Conservation (phyloP, 257 asterid species). For the Salvia splendens region DNA sequence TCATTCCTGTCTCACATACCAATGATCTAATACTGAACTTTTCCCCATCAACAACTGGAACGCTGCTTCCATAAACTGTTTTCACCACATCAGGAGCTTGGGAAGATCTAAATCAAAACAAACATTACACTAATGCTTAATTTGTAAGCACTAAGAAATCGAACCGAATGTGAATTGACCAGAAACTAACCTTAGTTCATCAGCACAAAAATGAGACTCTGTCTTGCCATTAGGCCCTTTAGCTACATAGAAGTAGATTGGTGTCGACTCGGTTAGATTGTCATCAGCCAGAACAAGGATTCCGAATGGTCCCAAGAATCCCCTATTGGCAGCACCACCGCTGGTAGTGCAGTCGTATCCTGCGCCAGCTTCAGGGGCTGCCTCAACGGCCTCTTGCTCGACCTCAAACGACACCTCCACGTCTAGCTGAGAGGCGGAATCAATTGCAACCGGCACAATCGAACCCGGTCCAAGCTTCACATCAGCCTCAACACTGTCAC, state of each 20-base stretch:
- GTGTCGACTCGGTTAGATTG: constrained; percentile 51
- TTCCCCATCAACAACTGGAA: constrained; percentile 70
- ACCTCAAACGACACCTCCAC: constrained; percentile 60
- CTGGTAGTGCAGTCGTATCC: constrained; percentile 54
- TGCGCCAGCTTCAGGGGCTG: constrained; percentile 31
- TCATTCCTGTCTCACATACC: constrained; percentile 40
- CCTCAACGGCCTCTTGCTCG: constrained; percentile 37
- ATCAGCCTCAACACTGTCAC: constrained; percentile 37
- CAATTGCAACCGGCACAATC: constrained; percentile 46
- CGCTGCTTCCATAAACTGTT: constrained; percentile 62
- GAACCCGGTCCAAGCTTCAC: constrained; percentile 72
- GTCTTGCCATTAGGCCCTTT: constrained; percentile 49
- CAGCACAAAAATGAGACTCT: constrained; percentile 62
- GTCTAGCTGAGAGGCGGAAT: constrained; percentile 65
- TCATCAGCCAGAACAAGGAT: constrained; percentile 62
- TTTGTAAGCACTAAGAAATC: background rate
- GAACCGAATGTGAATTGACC: background rate
- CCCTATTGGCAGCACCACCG: constrained; percentile 65
- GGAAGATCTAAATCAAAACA: constrained; percentile 55
- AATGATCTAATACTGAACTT: constrained; percentile 54
- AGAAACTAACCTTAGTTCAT: constrained; percentile 53
- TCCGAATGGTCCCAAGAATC: constrained; percentile 77
- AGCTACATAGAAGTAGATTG: constrained; percentile 64
- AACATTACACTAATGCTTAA: background rate
- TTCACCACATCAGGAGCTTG: constrained; percentile 61